These are phyloP conservation scores for Tolypocladium guangdongense DNA, from an alignment of 2,329 filamentous ascomycete species.

Conservation along the genomic window DNA sequence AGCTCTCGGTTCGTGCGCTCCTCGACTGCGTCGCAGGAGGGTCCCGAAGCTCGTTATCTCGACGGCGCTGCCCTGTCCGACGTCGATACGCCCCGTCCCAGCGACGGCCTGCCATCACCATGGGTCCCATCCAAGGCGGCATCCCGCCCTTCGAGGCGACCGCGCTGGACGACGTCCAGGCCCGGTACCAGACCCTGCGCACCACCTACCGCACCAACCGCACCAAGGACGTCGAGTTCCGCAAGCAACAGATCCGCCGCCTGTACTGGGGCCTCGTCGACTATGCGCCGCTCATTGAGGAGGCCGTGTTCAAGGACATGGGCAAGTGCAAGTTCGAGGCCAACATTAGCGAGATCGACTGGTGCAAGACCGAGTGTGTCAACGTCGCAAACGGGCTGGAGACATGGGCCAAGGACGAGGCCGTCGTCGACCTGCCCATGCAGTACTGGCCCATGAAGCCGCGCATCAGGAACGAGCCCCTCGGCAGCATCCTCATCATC, in stretches of 20 bases:
- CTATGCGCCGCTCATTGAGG: slow-evolving; percentile 58
- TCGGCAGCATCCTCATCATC: slow-evolving; percentile 76
- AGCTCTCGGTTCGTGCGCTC: too few relatives aligned
- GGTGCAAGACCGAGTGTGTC: slow-evolving; percentile 71
- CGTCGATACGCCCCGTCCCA: background rate
- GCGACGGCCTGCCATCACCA: slow-evolving; percentile 10
- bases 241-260: slow-evolving; percentile 77
- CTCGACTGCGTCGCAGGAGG: background rate
- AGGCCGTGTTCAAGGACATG: slow-evolving; percentile 69
- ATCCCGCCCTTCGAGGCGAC: slow-evolving; percentile 48
- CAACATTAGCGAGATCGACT: slow-evolving; percentile 62
- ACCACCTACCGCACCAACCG: slow-evolving; percentile 66
- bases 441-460: slow-evolving; percentile 60
- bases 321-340: slow-evolving; percentile 69
- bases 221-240: slow-evolving; percentile 74
- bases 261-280: slow-evolving; percentile 90
- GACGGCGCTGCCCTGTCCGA: background rate
- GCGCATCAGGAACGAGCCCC: slow-evolving; percentile 73
- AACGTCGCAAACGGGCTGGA: slow-evolving; percentile 68
- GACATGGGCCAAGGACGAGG: slow-evolving; percentile 76
- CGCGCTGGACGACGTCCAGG: slow-evolving; percentile 53
- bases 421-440: slow-evolving; percentile 56
- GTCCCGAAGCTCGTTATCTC: background rate
- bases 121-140: slow-evolving; percentile 26
- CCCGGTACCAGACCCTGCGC: slow-evolving; percentile 48